Conservation (phyloP, 345 rosid species). For the Salix caprea region DNA sequence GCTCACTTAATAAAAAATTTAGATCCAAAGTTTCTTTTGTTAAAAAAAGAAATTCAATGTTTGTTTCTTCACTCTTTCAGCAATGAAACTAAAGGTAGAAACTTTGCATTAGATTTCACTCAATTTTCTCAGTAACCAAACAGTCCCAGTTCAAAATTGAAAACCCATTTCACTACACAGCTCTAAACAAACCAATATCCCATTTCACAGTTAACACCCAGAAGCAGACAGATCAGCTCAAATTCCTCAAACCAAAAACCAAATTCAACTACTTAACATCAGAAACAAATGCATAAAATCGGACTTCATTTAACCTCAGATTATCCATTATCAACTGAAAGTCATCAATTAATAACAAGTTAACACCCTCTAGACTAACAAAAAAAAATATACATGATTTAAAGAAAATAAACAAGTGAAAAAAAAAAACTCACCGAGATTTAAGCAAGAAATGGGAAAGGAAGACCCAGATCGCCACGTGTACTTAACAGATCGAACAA, state of each 20-base stretch:
- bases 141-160: neutral
- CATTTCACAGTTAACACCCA: conserved; percentile 16
- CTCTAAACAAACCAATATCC: conserved; percentile 22
- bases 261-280: conserved; percentile 19
- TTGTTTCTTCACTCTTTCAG: conserved; percentile 12
- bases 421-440: conserved; percentile 47
- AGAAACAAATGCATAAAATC: conserved; percentile 34
- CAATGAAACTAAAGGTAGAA: conserved; percentile 2
- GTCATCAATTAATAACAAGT: conserved; percentile 9
- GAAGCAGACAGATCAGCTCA: conserved; percentile 19
- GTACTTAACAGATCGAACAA: conserved; percentile 48
- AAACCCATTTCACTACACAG: neutral
- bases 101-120: conserved; percentile 20
- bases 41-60: neutral
- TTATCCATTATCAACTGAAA: conserved; percentile 14
- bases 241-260: conserved; percentile 16
- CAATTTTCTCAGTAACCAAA: conserved; percentile 23
- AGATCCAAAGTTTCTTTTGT: neutral
- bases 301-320: conserved; percentile 13
- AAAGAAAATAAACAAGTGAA: conserved; percentile 3
- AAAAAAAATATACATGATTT: conserved; percentile 3
- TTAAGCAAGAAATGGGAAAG: conserved; percentile 41
- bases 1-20: neutral
- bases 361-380: conserved; percentile 2
- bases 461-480: conserved; percentile 59